A percentile compares a stretch with the other conserved stretches of the same genome.
These are phyloP conservation scores for Trypanosoma vivax DNA, from an alignment of 208 protist species.

Conservation along the genomic window DNA sequence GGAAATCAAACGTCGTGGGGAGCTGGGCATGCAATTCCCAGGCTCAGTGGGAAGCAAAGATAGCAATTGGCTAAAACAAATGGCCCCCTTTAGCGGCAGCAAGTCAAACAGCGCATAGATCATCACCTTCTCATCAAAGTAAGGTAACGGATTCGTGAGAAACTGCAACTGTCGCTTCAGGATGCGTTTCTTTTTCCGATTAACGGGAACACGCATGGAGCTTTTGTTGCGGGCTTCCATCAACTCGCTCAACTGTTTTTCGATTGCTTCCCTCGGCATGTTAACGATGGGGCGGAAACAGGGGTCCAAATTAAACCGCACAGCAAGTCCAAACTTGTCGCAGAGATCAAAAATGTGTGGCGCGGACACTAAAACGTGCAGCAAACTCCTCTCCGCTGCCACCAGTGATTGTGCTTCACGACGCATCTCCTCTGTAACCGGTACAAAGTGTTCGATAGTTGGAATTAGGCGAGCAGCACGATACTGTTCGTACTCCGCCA, in stretches of 20 bases:
- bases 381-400: constrained; percentile 30
- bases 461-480: constrained; percentile 70
- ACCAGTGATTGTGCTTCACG: constrained; percentile 35
- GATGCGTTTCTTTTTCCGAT: constrained; percentile 33
- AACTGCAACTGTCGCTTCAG: constrained; percentile 55
- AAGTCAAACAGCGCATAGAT: constrained; percentile 69
- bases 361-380: constrained; percentile 70
- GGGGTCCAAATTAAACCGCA: constrained; percentile 37
- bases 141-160: constrained; percentile 46
- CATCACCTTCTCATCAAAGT: constrained; percentile 67
- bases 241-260: constrained; percentile 18
- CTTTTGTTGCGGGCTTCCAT: constrained; percentile 13
- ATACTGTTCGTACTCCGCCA: constrained; percentile 74
- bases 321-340: constrained; percentile 19
- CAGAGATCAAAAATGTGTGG: constrained; percentile 47
- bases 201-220: constrained; percentile 15
- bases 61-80: constrained; percentile 11
- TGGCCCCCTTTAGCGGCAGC: constrained; percentile 34
- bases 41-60: constrained; percentile 14
- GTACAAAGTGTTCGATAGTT: constrained; percentile 19
- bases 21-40: constrained; percentile 17
- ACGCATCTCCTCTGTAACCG: constrained; percentile 29
- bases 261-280: constrained; percentile 23
- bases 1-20: constrained; percentile 9
- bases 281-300: constrained; percentile 22